phyloP scores from a whole-genome alignment of 345 rosid species.

The Psidium friedrichsthalianum region DNA sequence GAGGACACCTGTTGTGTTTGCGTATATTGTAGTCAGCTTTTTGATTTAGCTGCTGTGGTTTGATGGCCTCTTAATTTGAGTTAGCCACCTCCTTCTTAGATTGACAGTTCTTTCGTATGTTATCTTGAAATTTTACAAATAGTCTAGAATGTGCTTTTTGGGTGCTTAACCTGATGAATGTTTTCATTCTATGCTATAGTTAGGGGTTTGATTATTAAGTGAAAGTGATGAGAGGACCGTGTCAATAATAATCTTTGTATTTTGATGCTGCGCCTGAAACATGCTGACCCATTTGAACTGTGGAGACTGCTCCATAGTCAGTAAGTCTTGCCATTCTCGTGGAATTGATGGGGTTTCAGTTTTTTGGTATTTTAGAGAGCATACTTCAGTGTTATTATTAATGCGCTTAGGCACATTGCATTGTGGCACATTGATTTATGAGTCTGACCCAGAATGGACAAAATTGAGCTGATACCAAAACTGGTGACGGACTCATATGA shows the following conservation, averaged over 20 bases:
- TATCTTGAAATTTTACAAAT: not conserved
- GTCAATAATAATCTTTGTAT: not conserved
- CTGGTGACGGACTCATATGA: not conserved
- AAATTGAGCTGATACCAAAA: not conserved
- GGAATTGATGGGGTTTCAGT: not conserved
- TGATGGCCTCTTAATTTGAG: not conserved
- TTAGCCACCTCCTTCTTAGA: not conserved
- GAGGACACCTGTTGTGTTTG: not conserved
- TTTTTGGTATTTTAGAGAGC: not conserved
- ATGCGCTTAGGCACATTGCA: not conserved
- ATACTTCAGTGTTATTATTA: not conserved
- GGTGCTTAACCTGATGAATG: not conserved
- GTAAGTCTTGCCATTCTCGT: not conserved
- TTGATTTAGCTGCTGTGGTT: not conserved
- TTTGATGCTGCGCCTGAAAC: not conserved
- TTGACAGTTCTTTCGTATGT: not conserved
- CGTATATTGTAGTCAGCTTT: not conserved
- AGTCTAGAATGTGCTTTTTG: not conserved
- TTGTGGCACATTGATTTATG: not conserved
- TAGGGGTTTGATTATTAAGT: not conserved
- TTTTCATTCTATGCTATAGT: not conserved
- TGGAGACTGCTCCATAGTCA: not conserved
- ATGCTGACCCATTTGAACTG: not conserved
- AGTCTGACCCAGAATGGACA: not conserved
- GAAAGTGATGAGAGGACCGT: not conserved